These are phyloP conservation scores for Coemansia sp. DNA, from an alignment of 192 early-diverging fungal species.

Conservation along the genomic window DNA sequence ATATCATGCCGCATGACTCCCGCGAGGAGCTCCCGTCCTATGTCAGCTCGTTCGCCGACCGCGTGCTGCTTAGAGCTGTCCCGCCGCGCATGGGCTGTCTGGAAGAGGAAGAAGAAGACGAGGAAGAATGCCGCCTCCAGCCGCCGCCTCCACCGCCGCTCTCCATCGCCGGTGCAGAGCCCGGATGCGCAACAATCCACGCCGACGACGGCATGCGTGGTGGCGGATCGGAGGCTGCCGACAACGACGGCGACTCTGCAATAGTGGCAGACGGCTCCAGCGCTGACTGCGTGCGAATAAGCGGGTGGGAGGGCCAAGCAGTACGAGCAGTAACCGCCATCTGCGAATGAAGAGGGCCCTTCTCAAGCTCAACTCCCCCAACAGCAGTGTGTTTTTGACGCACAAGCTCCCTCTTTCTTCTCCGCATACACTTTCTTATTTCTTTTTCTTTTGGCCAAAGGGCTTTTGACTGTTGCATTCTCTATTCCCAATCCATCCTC, in stretches of 20 bases:
- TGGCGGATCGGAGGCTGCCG: neutral
- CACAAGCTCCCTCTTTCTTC: too few species aligned
- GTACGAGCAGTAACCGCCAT: neutral
- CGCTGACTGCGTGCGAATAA: slow-evolving; percentile 4
- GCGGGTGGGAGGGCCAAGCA: neutral
- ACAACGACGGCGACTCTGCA: slow-evolving; percentile 4
- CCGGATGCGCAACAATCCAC: neutral
- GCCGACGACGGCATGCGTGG: neutral
- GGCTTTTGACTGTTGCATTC: too few species aligned
- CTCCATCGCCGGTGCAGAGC: neutral
- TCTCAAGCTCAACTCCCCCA: too few species aligned
- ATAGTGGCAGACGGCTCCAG: neutral
- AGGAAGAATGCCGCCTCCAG: neutral
- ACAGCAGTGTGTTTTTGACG: too few species aligned
- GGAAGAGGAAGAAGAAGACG: neutral
- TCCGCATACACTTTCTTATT: too few species aligned
- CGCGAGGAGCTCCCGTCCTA: slow-evolving; percentile 47
- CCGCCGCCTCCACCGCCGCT: neutral
- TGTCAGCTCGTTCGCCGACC: slow-evolving; percentile 40
- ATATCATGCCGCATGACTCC: slow-evolving; percentile 48
- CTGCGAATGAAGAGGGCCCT: neutral
- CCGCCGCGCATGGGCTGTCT: neutral
- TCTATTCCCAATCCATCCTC: too few species aligned
- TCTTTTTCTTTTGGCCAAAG: too few species aligned
- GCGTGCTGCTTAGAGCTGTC: slow-evolving; percentile 31